phyloP scores from a whole-genome alignment of 441 rosid genomes.

The Erysimum cheiri region DNA sequence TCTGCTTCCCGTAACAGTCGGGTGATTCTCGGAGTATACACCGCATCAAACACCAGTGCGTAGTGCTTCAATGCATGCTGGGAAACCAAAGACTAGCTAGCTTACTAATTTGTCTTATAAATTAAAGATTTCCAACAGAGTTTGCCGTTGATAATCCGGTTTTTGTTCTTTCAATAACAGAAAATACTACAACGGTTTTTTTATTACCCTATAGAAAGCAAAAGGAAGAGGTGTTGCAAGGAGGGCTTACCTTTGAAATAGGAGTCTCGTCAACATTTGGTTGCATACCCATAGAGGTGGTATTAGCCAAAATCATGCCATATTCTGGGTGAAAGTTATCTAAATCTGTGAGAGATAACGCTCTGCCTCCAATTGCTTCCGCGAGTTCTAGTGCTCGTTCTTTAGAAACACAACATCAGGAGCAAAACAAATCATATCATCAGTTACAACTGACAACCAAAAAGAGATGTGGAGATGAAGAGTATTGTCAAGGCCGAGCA shows the following conservation, averaged over 20 bases:
- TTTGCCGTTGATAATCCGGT: background rate
- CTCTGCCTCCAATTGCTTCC: constrained; percentile 59
- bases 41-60: constrained; percentile 83
- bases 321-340: constrained; percentile 63
- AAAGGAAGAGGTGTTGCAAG: constrained; percentile 11
- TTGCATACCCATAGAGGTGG: constrained; percentile 84
- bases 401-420: constrained; percentile 38
- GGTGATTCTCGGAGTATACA: constrained; percentile 87
- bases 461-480: constrained; percentile 5
- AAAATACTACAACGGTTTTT: background rate
- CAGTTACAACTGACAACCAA: constrained; percentile 21
- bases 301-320: constrained; percentile 71
- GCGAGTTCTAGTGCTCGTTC: constrained; percentile 73
- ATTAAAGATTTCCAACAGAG: background rate
- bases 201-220: background rate
- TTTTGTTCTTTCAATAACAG: constrained; percentile 6
- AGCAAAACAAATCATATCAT: constrained; percentile 27
- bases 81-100: constrained; percentile 23
- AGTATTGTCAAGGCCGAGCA: constrained; percentile 11
- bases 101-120: constrained; percentile 13
- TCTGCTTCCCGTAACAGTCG: constrained; percentile 81
- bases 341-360: constrained; percentile 61
- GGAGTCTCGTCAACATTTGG: constrained; percentile 73
- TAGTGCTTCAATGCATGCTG: constrained; percentile 77
- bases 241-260: constrained; percentile 56